These are phyloP conservation scores for Sclerotinia nivalis DNA, from an alignment of 2,329 filamentous ascomycete species.

Conservation along the genomic window DNA sequence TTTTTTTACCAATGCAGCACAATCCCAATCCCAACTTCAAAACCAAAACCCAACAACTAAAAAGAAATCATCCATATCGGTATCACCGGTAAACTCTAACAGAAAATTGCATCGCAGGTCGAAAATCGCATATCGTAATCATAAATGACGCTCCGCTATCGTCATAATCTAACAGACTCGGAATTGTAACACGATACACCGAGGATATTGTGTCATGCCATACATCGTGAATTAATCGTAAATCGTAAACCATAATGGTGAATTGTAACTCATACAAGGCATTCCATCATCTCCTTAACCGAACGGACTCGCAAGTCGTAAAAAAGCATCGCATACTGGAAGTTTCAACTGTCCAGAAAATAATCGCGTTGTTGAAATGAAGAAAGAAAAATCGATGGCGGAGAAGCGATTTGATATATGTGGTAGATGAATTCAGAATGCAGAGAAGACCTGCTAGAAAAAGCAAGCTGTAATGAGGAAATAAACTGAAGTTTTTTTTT, in stretches of 20 bases:
- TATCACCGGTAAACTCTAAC: no score
- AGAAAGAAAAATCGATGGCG: neutral
- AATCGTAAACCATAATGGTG: no score
- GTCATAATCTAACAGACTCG: neutral
- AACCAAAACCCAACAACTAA: no score
- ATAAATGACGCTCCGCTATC: neutral
- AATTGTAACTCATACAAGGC: neutral
- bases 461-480: neutral
- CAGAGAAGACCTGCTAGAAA: neutral
- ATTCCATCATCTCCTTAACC: neutral
- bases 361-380: rapidly evolving
- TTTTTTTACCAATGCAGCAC: neutral
- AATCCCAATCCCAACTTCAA: neutral
- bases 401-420: neutral
- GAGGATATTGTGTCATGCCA: neutral
- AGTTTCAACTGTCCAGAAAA: no score
- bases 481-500: neutral
- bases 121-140: neutral
- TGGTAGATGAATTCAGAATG: neutral
- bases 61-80: no score
- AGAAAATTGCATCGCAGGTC: neutral
- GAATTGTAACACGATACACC: no score
- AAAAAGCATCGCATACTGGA: rapidly evolving
- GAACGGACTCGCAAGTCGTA: neutral
- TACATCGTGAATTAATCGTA: neutral